Conservation (phyloP, 164 flowering plant genomes). For the Chimonanthus praecox region DNA sequence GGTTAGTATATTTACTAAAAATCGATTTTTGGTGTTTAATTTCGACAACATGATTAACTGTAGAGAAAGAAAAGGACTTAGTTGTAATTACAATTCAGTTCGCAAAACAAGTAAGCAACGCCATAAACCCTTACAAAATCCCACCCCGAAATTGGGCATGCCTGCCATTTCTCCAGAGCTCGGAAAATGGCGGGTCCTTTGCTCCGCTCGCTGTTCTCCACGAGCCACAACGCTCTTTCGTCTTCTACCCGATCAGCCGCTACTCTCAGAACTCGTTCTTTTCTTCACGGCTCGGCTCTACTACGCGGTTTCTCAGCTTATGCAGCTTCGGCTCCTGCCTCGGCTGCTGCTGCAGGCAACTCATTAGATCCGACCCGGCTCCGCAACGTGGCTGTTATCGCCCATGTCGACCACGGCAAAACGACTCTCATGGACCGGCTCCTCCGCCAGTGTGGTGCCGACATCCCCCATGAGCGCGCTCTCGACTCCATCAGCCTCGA, state of each 20-base stretch:
- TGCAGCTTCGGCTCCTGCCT: constrained; percentile 7
- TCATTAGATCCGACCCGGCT: constrained; percentile 59
- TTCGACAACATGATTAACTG: no score
- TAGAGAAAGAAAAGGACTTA: no score
- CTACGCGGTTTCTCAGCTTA: constrained; percentile 30
- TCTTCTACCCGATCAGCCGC: constrained; percentile 11
- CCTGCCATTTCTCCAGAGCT: background rate
- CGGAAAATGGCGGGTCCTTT: constrained; percentile 53
- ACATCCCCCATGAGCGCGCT: constrained; percentile 95
- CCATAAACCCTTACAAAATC: no score
- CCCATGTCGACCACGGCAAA: constrained; percentile 97
- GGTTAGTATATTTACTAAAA: no score
- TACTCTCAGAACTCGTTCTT: constrained; percentile 8
- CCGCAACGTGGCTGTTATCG: constrained; percentile 95
- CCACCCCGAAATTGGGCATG: no score
- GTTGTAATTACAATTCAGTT: background rate
- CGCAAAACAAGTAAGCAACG: background rate
- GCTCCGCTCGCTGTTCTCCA: constrained; percentile 53
- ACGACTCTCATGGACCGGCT: constrained; percentile 98
- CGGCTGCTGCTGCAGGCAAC: constrained; percentile 25
- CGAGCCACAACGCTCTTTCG: constrained; percentile 33
- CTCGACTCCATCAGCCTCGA: constrained; percentile 87
- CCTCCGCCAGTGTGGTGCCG: constrained; percentile 97
- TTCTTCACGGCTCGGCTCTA: constrained; percentile 11
- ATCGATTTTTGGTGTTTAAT: no score